These are phyloP conservation scores for Tulasnella sp. DNA, from an alignment of 768 basidiomycete species.

Conservation along the genomic window DNA sequence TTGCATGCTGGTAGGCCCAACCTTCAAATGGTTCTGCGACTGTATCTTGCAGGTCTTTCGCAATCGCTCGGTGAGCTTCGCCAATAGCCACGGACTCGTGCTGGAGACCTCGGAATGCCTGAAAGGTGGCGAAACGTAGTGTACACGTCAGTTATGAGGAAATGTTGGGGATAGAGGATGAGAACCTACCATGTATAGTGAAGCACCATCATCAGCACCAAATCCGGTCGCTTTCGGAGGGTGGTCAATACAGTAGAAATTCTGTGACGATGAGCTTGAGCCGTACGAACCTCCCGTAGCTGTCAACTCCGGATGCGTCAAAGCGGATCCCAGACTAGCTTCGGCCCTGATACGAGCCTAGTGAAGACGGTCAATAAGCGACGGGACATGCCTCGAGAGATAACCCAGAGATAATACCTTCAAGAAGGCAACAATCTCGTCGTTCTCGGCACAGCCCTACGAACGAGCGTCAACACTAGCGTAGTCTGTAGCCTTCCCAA, in stretches of 20 bases:
- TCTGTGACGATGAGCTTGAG: slow-evolving; percentile 15
- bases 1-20: slow-evolving; percentile 69
- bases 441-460: slow-evolving; percentile 73
- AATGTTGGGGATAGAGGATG: background rate
- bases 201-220: slow-evolving; percentile 72
- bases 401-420: slow-evolving; percentile 31
- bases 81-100: slow-evolving; percentile 61
- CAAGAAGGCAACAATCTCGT: slow-evolving; percentile 73
- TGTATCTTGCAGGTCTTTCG: slow-evolving; percentile 60
- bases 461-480: background rate
- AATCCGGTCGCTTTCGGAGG: slow-evolving; percentile 47
- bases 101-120: slow-evolving; percentile 72
- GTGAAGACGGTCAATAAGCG: slow-evolving; percentile 5
- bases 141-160: slow-evolving; percentile 46
- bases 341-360: slow-evolving; percentile 69
- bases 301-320: slow-evolving; percentile 41
- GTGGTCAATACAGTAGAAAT: slow-evolving; percentile 15
- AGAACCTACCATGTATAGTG: slow-evolving; percentile 41
- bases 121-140: slow-evolving; percentile 60
- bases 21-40: slow-evolving; percentile 71
- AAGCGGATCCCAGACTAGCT: slow-evolving; percentile 45
- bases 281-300: slow-evolving; percentile 37
- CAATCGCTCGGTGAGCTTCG: slow-evolving; percentile 56
- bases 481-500: background rate
- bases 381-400: slow-evolving; percentile 3